Conservation (phyloP, 2,329 filamentous ascomycete species). For the Exophiala xenobiotica region DNA sequence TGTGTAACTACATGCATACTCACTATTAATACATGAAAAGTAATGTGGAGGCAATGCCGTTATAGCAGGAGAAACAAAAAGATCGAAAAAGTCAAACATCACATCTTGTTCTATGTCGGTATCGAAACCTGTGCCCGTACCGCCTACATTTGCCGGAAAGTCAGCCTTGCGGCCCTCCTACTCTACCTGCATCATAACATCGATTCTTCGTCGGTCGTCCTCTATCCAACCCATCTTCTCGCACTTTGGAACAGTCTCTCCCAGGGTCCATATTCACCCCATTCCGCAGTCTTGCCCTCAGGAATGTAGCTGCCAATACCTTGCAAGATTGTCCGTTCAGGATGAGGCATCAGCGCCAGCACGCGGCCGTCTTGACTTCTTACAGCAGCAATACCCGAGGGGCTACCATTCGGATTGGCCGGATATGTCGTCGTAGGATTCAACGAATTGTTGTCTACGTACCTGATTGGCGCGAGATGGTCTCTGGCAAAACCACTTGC, state of each 20-base stretch:
- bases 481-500: conserved; percentile 55
- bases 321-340: conserved; percentile 81
- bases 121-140: too few species aligned
- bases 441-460: conserved; percentile 74
- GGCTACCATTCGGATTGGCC: conserved; percentile 84
- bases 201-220: neutral
- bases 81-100: conserved; percentile 2
- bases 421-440: conserved; percentile 79
- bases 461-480: conserved; percentile 74
- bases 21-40: conserved; percentile 23
- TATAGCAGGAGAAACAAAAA: conserved; percentile 7
- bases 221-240: conserved; percentile 76
- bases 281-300: conserved; percentile 59
- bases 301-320: conserved; percentile 77
- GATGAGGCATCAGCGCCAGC: conserved; percentile 89
- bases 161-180: too few species aligned
- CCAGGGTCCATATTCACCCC: conserved; percentile 85
- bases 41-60: conserved; percentile 7
- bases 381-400: conserved; percentile 76
- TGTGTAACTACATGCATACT: conserved; percentile 24
- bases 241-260: conserved; percentile 82
- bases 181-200: too few species aligned
- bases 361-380: conserved; percentile 75
- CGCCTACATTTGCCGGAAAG: too few species aligned
- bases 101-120: too few species aligned